phyloP scores from a whole-genome alignment of 1,284 basidiomycete genomes.

The Melampsora americana region DNA sequence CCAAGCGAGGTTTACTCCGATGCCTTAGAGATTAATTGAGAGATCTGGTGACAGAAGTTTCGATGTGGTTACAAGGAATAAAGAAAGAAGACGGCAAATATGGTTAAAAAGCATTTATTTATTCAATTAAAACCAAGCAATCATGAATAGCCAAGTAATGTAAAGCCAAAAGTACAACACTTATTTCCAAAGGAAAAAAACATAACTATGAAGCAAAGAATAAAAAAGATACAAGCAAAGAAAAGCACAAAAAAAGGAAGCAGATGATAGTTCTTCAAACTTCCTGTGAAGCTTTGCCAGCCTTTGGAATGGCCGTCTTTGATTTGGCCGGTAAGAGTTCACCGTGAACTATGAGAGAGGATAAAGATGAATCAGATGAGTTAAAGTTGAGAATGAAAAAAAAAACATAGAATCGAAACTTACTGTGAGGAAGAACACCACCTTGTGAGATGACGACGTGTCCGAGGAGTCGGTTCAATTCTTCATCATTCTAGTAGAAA shows the following conservation, averaged over 20 bases:
- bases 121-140: too few relatives aligned
- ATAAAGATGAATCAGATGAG: neutral
- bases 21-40: too few relatives aligned
- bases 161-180: neutral
- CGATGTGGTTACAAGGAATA: too few relatives aligned
- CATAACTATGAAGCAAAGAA: neutral
- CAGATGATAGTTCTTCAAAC: neutral
- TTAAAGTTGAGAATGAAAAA: neutral
- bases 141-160: too few relatives aligned
- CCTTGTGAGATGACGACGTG: slow-evolving; percentile 84
- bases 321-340: slow-evolving; percentile 41
- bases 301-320: slow-evolving; percentile 22
- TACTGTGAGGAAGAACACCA: slow-evolving; percentile 70
- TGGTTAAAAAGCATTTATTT: too few relatives aligned
- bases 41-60: too few relatives aligned
- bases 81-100: too few relatives aligned
- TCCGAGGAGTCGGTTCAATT: slow-evolving; percentile 70
- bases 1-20: too few relatives aligned
- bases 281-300: slow-evolving; percentile 43
- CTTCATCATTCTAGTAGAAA: slow-evolving; percentile 52
- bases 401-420: neutral
- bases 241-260: neutral
- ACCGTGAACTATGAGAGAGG: slow-evolving; percentile 19
- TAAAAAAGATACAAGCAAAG: neutral
- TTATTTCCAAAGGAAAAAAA: neutral